Percentiles rank a stretch among this genome's conserved stretches.
Conservation (phyloP, 768 basidiomycete genomes). For the Amanita jacksonii region DNA sequence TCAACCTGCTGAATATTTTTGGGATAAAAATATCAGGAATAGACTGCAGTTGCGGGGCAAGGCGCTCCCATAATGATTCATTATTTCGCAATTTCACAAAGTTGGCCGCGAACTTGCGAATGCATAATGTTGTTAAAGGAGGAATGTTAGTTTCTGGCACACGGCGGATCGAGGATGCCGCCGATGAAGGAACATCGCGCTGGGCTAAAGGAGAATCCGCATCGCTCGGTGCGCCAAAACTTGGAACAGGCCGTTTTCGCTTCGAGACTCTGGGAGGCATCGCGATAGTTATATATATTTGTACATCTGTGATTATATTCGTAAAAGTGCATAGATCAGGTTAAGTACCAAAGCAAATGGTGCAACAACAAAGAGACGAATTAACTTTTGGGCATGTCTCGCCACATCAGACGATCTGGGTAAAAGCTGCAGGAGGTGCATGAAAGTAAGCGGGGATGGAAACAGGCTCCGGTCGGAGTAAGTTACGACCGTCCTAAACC, state of each 20-base stretch:
- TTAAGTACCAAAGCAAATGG: slow-evolving; percentile 23
- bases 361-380: slow-evolving; percentile 35
- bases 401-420: background rate
- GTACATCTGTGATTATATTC: background rate
- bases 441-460: slow-evolving; percentile 43
- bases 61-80: slow-evolving; percentile 28
- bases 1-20: slow-evolving; percentile 42
- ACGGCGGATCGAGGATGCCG: slow-evolving; percentile 37
- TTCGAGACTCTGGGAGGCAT: slow-evolving; percentile 26
- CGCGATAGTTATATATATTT: background rate
- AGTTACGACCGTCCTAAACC: slow-evolving; percentile 24
- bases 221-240: slow-evolving; percentile 4
- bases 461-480: slow-evolving; percentile 33
- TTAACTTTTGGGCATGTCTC: slow-evolving; percentile 8
- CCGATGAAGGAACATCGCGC: slow-evolving; percentile 26
- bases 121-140: slow-evolving; percentile 39
- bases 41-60: slow-evolving; percentile 29
- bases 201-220: background rate
- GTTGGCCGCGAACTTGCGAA: slow-evolving; percentile 39
- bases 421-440: slow-evolving; percentile 16
- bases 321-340: background rate
- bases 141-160: slow-evolving; percentile 28
- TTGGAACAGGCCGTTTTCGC: slow-evolving; percentile 16
- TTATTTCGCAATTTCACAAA: slow-evolving; percentile 31
- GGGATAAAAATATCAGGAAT: slow-evolving; percentile 46